Base-by-base conservation (phyloP, 225 moss, liverwort and hornwort genomes). In the Climacium dendroides region DNA sequence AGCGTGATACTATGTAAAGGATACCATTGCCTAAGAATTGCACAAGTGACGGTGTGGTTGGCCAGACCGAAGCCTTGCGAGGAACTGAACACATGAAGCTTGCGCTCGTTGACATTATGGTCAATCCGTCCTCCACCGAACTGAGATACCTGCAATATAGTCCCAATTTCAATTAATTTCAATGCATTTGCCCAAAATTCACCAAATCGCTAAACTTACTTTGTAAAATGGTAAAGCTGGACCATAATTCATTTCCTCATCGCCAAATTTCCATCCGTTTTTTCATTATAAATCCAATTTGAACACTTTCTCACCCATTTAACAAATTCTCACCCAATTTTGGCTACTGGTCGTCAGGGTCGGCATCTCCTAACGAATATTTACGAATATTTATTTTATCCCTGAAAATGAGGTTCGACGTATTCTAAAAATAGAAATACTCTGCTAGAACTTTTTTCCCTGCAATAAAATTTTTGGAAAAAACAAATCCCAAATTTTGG, bases 61-160 rank as follows among this genome's bases (percentile, higher is more conserved):
- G 97, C 97, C 82, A 95, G 91, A 43, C 97, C 96, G 80, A 87
- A 98, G 87, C 93, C 97, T 93, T 98, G 96, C 80, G 96, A 98
- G 81, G 93, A 94, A 83, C 96, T 93, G 74, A 91, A 98, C n/a
- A 98, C 90, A 79, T 93, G 95, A 84, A 98, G 86, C 81, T 93
- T 91, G 66, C 88, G 93, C 80, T 89, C 87, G 71, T 86, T 37
- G 29, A 87, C 87, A 83, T 92, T 69, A 81, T 98, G 96, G 43
- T 96, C 92, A 82, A 98, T 96, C 81, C 91, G 93, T 66, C 97
- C 97, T 82, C 97, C 97, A 86, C 97, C 97, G 58, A 96, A 88
- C 64, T 96, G 95, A 76, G 84, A 89, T 24, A 96, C 95, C 97
- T 96, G 95, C 83, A 74, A 7, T 24, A 50, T 39, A 85, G 57